Evolutionary conservation across 352 stramenopile genomes (phyloP), one percentile per base, ranked within the genome.

Genomic region (Pythium coloratum): DNA sequence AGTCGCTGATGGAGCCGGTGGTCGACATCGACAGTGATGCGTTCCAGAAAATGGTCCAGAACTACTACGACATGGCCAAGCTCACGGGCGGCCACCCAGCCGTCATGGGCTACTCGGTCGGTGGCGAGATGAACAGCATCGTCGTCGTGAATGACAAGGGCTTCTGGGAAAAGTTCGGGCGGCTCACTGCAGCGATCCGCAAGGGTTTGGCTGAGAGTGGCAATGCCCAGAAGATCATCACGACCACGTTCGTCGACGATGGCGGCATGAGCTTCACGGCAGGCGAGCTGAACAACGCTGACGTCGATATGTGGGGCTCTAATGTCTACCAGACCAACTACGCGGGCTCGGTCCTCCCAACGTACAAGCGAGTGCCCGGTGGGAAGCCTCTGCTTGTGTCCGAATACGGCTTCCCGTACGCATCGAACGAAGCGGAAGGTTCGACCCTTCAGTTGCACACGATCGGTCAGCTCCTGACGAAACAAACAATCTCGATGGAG

Each of bases 311-410:
- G 60, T 91, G 82, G 82, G 82, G 82, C 7, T 83, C 78, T 33
- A 91, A 91, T 33, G 70, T 91, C 13, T 91, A 91, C 71, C 81
- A 91, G 69, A 80, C 78, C 5, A 70, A 88, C 73, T 90, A 85
- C 60, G 58, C 71, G 3, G 78, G 78, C 18, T 78, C 73, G 0
- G 81, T 90, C 8, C 80, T 90, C 42, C 81, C 81, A 10, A 73
- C 58, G 47, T 90, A 83, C 50, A 72, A 81, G 60, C 67, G 66
- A 6, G 69, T 87, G 7, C 77, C 77, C 2, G 68, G 70, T 1
- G 34, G 16, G 40, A 88, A 86, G 42, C 81, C 82, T 34, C 63
- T 88, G 55, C 70, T 88, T 12, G 72, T 89, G 50, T 86, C 76
- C 20, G 82, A 91, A 40, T 91, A 91, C 54, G 82, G 82, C 2